phyloP scores from a whole-genome alignment of 2,329 filamentous ascomycete genomes.

The Penicillium sp. region DNA sequence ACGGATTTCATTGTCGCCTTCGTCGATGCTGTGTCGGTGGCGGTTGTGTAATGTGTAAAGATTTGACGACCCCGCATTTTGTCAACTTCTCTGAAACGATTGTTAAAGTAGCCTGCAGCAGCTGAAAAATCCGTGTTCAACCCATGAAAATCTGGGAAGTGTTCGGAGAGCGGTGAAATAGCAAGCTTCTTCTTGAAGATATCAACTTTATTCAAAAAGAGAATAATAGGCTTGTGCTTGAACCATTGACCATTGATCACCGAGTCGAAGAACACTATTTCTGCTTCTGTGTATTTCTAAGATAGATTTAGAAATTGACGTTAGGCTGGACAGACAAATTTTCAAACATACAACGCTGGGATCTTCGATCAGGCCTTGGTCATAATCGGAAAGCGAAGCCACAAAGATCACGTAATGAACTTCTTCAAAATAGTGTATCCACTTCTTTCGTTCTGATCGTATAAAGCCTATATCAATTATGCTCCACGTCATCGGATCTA shows the following conservation, averaged over 20 bases:
- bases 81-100: not conserved
- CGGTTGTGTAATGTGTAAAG: not conserved
- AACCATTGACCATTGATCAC: not conserved
- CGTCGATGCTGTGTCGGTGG: not conserved
- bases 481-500: conserved; percentile 87
- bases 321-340: too few species aligned
- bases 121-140: not conserved
- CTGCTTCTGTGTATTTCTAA: not conserved
- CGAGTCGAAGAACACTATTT: conserved; percentile 1
- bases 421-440: conserved; percentile 95
- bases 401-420: conserved; percentile 90
- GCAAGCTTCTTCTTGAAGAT: not conserved
- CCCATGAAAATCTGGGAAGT: not conserved
- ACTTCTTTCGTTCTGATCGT: conserved; percentile 91
- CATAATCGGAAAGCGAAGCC: conserved; percentile 67
- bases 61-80: not conserved
- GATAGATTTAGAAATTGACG: too few species aligned
- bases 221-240: not conserved
- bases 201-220: conserved; percentile 1
- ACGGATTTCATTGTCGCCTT: not conserved
- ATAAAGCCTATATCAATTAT: conserved; percentile 97
- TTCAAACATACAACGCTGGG: not conserved
- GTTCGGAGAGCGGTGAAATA: not conserved
- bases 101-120: not conserved
- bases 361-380: not conserved